Percentiles rank a stretch among this genome's conserved stretches.
Evolutionary conservation across 179 eudicot genomes (phyloP).

Genomic region (Carnegiea gigantea): DNA sequence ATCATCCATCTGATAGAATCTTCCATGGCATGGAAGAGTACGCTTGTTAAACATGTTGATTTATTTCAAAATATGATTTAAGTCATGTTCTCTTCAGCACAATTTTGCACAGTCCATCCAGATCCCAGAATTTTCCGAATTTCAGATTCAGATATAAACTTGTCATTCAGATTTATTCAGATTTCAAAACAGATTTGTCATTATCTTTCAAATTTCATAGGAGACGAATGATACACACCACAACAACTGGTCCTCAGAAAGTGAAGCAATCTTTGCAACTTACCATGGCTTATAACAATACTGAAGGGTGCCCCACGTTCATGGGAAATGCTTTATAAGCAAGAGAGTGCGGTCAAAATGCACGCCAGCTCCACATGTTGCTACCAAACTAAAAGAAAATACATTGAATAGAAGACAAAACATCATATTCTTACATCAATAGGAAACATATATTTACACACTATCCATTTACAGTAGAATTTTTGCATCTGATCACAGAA

Average conservation of each 20-base stretch:
- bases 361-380: not conserved
- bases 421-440: slow-evolving; percentile 19
- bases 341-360: too few species aligned
- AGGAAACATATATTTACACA: slow-evolving; percentile 30
- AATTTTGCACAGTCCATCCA: not conserved
- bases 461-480: slow-evolving; percentile 29
- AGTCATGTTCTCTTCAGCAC: too few species aligned
- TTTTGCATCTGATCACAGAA: slow-evolving; percentile 17
- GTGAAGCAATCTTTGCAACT: too few species aligned
- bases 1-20: slow-evolving; percentile 5
- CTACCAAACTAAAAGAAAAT: not conserved
- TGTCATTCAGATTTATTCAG: too few species aligned
- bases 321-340: too few species aligned
- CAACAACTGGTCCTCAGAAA: too few species aligned
- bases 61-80: not conserved
- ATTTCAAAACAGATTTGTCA: too few species aligned
- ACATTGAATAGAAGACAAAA: slow-evolving; percentile 8
- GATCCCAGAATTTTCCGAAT: not conserved
- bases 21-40: slow-evolving; percentile 15
- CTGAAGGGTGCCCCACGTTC: too few species aligned
- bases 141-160: not conserved
- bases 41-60: not conserved
- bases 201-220: too few species aligned
- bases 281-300: too few species aligned
- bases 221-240: not conserved